Evolutionary conservation across 495 filamentous ascomycete genomes (phyloP).

Genomic region (Immersiella caudata): DNA sequence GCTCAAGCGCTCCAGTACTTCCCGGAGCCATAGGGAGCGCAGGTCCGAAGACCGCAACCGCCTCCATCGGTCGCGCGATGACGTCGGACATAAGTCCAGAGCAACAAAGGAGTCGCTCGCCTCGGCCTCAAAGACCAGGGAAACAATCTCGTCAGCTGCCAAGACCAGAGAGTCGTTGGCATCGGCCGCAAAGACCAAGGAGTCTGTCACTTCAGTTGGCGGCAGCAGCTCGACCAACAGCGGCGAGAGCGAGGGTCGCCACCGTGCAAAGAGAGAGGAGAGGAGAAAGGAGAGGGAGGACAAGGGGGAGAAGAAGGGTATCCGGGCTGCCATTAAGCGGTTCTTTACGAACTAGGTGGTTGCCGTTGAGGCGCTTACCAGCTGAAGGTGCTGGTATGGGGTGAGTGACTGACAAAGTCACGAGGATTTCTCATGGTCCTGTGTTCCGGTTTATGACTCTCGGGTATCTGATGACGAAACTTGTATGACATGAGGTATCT

Average conservation of each 20-base stretch:
- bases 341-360: slow-evolving; percentile 32
- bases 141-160: slow-evolving; percentile 10
- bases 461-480: neutral
- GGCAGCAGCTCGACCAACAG: slow-evolving; percentile 25
- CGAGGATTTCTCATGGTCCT: neutral
- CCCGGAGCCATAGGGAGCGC: slow-evolving; percentile 27
- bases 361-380: too few relatives aligned
- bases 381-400: neutral
- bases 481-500: slow-evolving; percentile 10
- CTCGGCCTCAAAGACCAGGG: slow-evolving; percentile 18
- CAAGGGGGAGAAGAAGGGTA: slow-evolving; percentile 75
- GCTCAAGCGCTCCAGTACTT: slow-evolving; percentile 44
- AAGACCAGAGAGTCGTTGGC: slow-evolving; percentile 22
- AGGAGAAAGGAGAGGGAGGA: slow-evolving; percentile 54
- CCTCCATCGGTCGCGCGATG: slow-evolving; percentile 24
- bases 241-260: slow-evolving; percentile 22
- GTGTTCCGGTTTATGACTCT: slow-evolving; percentile 2
- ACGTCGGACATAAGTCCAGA: slow-evolving; percentile 23
- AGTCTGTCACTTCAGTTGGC: slow-evolving; percentile 25
- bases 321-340: slow-evolving; percentile 61
- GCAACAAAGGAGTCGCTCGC: slow-evolving; percentile 18
- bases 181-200: slow-evolving; percentile 24
- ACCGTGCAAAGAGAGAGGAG: slow-evolving; percentile 38
- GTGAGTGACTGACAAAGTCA: neutral
- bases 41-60: slow-evolving; percentile 29